Base-by-base conservation (phyloP, 768 basidiomycete species). In the Lentinula edodes region DNA sequence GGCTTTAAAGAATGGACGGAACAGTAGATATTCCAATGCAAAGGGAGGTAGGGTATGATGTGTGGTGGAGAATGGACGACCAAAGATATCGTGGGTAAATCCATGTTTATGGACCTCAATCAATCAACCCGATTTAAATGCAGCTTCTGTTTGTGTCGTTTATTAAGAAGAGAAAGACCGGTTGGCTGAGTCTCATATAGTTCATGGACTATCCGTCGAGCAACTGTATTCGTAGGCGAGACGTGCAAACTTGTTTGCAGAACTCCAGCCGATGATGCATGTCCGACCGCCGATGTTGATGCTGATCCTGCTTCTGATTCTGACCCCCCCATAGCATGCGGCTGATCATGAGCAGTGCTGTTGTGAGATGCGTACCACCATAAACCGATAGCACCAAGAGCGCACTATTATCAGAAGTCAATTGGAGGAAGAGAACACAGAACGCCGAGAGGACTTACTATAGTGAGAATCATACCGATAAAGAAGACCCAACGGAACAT, bases 401-500 rank as follows among this genome's bases (percentile, higher is more conserved):
- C 80, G 62, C 75, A 72, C 81, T 85, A 59, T 10, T 41, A 18
- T 41, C 62, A 38, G 23, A 52, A 32, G 50, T 8, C 36, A 57
- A 18, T 36, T 35, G 13, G 23, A 10, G 32, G 15, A 9, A 16
- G 41, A 52, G 9, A 15, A 39, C 52, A 28, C 28, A 28, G 28
- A 28, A 28, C 28, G 28, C 3, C 28, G 28, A 28, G 3, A 43
- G 52, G 6, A 74, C 83, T 52, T 67, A 84, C 83, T 18, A 85
- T 55, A 58, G 91, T 66, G 42, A 92, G 67, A 34, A 84, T 2
- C 15, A 91, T 63, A n/a, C 84, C 89, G 42, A 85, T 66, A 54
- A 90, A 61, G 86, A 88, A 91, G 2, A 92, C 83, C 85, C 84
- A 89, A 39, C 84, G 79, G 5, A 82, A 83, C 62, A 87, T 68